Percentiles rank a stretch among this genome's conserved stretches.
Conservation (phyloP, 2,329 filamentous ascomycete species). For the Beauveria brongniartii region DNA sequence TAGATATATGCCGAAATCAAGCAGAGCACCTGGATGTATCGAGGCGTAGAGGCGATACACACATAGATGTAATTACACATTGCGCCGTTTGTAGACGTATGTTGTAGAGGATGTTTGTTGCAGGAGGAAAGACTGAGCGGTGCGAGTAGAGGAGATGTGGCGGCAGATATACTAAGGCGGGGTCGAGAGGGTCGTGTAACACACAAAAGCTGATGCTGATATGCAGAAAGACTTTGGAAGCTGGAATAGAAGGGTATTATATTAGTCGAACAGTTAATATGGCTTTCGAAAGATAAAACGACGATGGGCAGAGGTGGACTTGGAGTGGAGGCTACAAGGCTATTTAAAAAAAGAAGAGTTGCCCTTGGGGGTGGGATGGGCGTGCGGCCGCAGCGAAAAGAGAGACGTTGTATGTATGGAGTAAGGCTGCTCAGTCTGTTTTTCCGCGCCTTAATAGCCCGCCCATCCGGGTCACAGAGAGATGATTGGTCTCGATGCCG, state of each 20-base stretch:
- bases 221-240: not conserved
- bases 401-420: not conserved
- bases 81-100: slow-evolving; percentile 14
- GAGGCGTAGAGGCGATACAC: slow-evolving; percentile 13
- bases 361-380: not conserved
- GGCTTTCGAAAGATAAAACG: not conserved
- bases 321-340: slow-evolving; percentile 3
- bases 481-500: slow-evolving; percentile 4
- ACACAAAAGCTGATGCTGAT: not conserved
- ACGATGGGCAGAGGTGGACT: not conserved
- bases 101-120: not conserved
- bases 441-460: not conserved
- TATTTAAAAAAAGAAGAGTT: slow-evolving; percentile 4
- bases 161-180: not conserved
- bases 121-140: not conserved
- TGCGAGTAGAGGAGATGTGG: not conserved
- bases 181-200: not conserved
- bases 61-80: slow-evolving; percentile 48
- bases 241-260: not conserved
- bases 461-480: slow-evolving; percentile 1
- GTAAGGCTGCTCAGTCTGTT: not conserved
- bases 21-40: not conserved
- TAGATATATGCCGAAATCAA: not conserved
- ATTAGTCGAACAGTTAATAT: not conserved
- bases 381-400: not conserved